These are phyloP conservation scores for Haplographium delicatum DNA, from an alignment of 495 filamentous ascomycete species.

Conservation along the genomic window DNA sequence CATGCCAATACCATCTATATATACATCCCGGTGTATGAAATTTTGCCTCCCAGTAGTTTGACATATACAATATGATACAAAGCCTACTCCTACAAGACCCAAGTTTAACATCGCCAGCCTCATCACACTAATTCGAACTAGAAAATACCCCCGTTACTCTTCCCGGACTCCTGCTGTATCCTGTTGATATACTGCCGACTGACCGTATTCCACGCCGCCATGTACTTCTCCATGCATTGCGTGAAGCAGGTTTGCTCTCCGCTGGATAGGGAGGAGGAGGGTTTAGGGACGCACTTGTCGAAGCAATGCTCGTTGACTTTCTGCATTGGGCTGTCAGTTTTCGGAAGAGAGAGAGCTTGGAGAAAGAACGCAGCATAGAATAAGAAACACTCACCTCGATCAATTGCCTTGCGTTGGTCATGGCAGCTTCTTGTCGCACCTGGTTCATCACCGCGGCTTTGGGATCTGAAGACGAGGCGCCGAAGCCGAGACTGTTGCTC, in stretches of 20 bases:
- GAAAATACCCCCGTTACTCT: slow-evolving; percentile 22
- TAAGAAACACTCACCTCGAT: slow-evolving; percentile 55
- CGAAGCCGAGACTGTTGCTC: slow-evolving; percentile 26
- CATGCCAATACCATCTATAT: not conserved
- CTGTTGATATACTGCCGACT: slow-evolving; percentile 68
- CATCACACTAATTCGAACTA: slow-evolving; percentile 2
- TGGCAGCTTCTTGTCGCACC: slow-evolving; percentile 66
- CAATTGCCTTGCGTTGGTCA: slow-evolving; percentile 67
- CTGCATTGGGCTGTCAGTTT: slow-evolving; percentile 45
- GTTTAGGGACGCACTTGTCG: slow-evolving; percentile 83
- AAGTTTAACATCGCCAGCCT: no score
- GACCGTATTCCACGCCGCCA: slow-evolving; percentile 84
- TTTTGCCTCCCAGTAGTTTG: not conserved
- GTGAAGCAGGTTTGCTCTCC: slow-evolving; percentile 73
- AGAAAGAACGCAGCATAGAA: no score
- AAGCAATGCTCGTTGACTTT: slow-evolving; percentile 98
- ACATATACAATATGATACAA: slow-evolving; percentile 5
- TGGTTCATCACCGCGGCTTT: slow-evolving; percentile 70
- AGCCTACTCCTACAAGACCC: not conserved
- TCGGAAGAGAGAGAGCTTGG: no score
- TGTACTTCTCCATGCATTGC: slow-evolving; percentile 96
- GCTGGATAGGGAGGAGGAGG: slow-evolving; percentile 68
- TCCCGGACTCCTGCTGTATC: slow-evolving; percentile 47
- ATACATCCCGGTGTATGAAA: not conserved
- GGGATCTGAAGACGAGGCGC: slow-evolving; percentile 39